Base-by-base conservation (phyloP, 2,329 filamentous ascomycete genomes). In the Didymella pomorum region DNA sequence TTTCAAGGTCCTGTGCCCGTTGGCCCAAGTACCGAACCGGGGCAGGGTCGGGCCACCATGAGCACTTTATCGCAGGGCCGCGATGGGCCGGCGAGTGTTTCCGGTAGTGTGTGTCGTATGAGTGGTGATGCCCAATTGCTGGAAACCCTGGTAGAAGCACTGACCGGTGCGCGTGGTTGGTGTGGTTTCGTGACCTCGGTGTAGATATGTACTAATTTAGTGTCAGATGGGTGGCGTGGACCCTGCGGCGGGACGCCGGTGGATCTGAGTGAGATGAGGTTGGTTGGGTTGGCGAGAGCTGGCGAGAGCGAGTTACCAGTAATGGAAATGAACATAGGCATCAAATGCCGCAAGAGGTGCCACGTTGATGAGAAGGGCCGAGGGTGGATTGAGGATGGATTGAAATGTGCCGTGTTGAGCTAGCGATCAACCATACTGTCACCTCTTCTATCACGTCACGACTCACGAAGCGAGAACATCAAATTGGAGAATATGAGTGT, bases 131-230 rank as follows among this genome's bases (percentile, higher is more conserved):
- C 37, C 44, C 26, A 29, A 31, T 35, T n/a, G 43, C 26, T 48
- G 29, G 46, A 21, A 48, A 48, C 44, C 29, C 48, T 57, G 54
- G 25, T 48, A 23, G 46, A 21, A 48, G 55, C 44, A 37, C 48
- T 57, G 54, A 29, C 49, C 41, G 23, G 44, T 23, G 21, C 4
- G 7, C 18, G 14, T 25, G 28, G 20, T 18, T 42, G 46, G 48
- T 39, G 48, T 23, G 23, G 44, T 33, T 7, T 14, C 29, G 49
- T 45, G 49, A 35, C 39, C 33, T 8, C 11, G 33, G n/a, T 39
- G 20, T 37, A 56, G 45, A 56, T 56, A 37, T 50, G 39, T 33
- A 42, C 54, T 56, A 56, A 39, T 5, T 20, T 56, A 56, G 47
- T 41, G 42, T n/a, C 23, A 48, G 35, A 42, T 31, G 45, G 20